Conservation (phyloP, 106 monocot genomes). For the Dioscorea alata region DNA sequence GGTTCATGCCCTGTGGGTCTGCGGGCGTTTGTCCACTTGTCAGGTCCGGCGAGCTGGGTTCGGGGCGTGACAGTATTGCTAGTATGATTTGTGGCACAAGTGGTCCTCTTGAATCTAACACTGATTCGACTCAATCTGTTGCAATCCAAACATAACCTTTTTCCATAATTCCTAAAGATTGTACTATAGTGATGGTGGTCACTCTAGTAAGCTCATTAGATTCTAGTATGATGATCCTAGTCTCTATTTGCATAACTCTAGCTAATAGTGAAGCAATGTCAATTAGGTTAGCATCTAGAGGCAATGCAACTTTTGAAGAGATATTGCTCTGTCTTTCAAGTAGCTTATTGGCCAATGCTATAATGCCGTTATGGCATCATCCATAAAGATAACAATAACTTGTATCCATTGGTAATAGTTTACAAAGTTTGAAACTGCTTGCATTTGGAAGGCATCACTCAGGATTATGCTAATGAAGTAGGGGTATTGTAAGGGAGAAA, state of each 20-base stretch:
- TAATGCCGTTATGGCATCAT: background rate
- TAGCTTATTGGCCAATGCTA: background rate
- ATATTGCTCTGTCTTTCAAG: background rate
- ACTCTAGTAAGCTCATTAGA: background rate
- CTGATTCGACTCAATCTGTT: background rate
- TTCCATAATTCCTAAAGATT: background rate
- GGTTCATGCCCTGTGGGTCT: too few relatives aligned
- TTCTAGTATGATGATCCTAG: background rate
- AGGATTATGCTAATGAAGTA: background rate
- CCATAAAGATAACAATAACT: background rate
- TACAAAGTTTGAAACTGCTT: background rate
- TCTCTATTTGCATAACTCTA: background rate
- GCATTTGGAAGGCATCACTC: background rate
- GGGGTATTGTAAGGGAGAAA: background rate
- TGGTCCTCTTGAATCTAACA: background rate
- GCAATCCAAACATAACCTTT: conserved; percentile 9
- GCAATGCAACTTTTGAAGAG: background rate
- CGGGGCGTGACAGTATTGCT: too few relatives aligned
- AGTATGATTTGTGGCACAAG: background rate
- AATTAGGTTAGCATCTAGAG: background rate
- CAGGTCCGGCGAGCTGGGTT: too few relatives aligned
- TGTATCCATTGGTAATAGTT: background rate
- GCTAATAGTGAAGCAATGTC: background rate
- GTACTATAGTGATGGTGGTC: background rate
- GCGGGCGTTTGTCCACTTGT: too few relatives aligned